phyloP scores from a whole-genome alignment of 768 basidiomycete species.

The Trametes elegans region DNA sequence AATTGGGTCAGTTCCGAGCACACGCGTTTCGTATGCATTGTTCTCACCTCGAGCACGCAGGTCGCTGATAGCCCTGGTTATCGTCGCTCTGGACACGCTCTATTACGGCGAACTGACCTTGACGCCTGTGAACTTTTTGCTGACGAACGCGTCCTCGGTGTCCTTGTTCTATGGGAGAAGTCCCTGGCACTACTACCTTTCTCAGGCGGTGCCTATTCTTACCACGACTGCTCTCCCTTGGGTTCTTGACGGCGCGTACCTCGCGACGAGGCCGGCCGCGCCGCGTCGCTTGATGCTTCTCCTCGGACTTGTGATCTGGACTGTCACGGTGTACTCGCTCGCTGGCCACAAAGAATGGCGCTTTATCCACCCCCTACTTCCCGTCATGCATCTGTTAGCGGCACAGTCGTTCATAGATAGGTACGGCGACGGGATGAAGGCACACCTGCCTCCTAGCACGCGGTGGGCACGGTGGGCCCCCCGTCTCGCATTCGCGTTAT shows the following conservation, averaged over 20 bases:
- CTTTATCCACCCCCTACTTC: slow-evolving; percentile 90
- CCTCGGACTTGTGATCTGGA: slow-evolving; percentile 55
- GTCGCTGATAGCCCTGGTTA: neutral
- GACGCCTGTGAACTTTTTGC: slow-evolving; percentile 80
- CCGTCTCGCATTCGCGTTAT: slow-evolving; percentile 41
- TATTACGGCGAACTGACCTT: slow-evolving; percentile 69
- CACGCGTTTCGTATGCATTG: neutral
- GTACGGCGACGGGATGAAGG: too few species aligned
- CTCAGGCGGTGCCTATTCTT: slow-evolving; percentile 83
- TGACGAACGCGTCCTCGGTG: slow-evolving; percentile 78
- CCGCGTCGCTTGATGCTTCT: slow-evolving; percentile 38
- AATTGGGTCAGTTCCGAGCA: slow-evolving; percentile 40
- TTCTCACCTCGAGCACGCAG: slow-evolving; percentile 1
- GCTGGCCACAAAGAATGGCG: slow-evolving; percentile 97
- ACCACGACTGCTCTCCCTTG: slow-evolving; percentile 75
- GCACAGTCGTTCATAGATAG: slow-evolving; percentile 63
- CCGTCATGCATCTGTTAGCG: slow-evolving; percentile 77
- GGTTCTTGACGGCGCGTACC: slow-evolving; percentile 57
- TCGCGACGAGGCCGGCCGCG: slow-evolving; percentile 18
- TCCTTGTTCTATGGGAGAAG: slow-evolving; percentile 92
- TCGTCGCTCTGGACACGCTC: slow-evolving; percentile 54
- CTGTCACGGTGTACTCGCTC: slow-evolving; percentile 67
- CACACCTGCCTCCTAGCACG: neutral
- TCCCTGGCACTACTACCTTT: slow-evolving; percentile 86
- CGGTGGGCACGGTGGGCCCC: too few species aligned